Conservation (phyloP, 2,329 filamentous ascomycete species). For the Microdochium trichocladiopsis region DNA sequence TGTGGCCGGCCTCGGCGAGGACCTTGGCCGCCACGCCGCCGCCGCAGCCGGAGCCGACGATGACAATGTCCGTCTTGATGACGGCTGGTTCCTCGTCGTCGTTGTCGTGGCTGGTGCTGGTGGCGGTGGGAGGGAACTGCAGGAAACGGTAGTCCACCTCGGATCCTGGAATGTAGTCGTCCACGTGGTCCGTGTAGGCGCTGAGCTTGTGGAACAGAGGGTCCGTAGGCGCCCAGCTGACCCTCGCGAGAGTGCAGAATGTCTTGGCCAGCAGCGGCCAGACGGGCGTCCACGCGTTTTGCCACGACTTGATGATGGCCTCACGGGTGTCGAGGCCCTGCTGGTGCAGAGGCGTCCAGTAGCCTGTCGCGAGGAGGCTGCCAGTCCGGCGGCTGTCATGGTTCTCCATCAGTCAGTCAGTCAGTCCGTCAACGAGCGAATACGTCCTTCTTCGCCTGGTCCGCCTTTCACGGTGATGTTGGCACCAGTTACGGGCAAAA, state of each 20-base stretch:
- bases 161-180: slow-evolving; percentile 39
- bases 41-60: slow-evolving; percentile 83
- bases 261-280: slow-evolving; percentile 50
- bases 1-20: slow-evolving; percentile 56
- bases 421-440: no score
- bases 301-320: slow-evolving; percentile 56
- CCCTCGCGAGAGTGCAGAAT: slow-evolving; percentile 45
- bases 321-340: slow-evolving; percentile 56
- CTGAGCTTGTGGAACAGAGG: slow-evolving; percentile 46
- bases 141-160: slow-evolving; percentile 54
- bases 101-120: no score
- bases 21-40: slow-evolving; percentile 77
- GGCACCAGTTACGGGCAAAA: no score
- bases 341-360: slow-evolving; percentile 51
- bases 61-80: slow-evolving; percentile 73
- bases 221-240: slow-evolving; percentile 48
- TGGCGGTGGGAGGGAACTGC: slow-evolving; percentile 41
- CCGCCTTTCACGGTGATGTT: no score
- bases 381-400: slow-evolving; percentile 50
- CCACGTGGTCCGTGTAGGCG: slow-evolving; percentile 49
- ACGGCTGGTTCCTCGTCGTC: slow-evolving; percentile 39
- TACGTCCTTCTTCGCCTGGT: no score
- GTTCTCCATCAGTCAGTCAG: slow-evolving; percentile 5
- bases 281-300: slow-evolving; percentile 43
- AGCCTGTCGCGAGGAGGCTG: slow-evolving; percentile 61